These are phyloP conservation scores for Cystoisospora suis DNA, from an alignment of 169 alveolate genomes.

Conservation along the genomic window DNA sequence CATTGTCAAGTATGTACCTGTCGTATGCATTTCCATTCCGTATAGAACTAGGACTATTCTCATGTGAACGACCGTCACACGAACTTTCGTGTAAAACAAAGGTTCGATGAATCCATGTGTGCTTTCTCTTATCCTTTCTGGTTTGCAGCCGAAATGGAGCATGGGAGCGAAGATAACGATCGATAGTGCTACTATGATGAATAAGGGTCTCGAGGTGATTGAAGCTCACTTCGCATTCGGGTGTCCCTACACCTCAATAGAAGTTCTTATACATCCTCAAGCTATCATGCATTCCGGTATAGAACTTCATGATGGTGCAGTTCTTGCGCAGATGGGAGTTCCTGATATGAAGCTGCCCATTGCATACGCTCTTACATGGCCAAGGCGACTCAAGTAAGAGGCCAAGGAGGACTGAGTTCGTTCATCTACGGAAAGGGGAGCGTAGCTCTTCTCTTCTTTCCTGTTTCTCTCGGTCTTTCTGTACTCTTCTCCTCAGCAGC, in stretches of 20 bases:
- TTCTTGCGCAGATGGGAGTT: slow-evolving; percentile 79
- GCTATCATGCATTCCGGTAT: slow-evolving; percentile 84
- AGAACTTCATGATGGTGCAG: slow-evolving; percentile 82
- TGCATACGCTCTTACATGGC: slow-evolving; percentile 79
- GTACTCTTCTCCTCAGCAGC: no score
- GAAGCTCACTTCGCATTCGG: slow-evolving; percentile 87
- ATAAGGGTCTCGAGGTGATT: slow-evolving; percentile 85
- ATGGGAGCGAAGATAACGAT: slow-evolving; percentile 88
- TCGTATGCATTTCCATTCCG: no score
- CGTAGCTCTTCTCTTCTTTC: no score
- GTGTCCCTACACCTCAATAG: slow-evolving; percentile 74
- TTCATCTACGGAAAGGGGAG: neutral
- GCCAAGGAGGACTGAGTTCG: neutral
- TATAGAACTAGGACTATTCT: no score
- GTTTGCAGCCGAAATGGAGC: slow-evolving; percentile 83
- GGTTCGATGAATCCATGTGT: no score
- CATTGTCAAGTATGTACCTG: no score
- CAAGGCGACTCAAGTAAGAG: slow-evolving; percentile 51
- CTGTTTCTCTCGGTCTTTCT: no score
- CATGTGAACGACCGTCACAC: no score
- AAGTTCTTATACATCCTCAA: slow-evolving; percentile 81
- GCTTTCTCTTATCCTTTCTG: neutral
- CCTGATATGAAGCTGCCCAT: slow-evolving; percentile 88
- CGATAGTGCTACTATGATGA: slow-evolving; percentile 89
- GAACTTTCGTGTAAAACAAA: no score